These are phyloP conservation scores for Sphagnum contortum DNA, from an alignment of 225 moss, liverwort and hornwort species.

Conservation along the genomic window DNA sequence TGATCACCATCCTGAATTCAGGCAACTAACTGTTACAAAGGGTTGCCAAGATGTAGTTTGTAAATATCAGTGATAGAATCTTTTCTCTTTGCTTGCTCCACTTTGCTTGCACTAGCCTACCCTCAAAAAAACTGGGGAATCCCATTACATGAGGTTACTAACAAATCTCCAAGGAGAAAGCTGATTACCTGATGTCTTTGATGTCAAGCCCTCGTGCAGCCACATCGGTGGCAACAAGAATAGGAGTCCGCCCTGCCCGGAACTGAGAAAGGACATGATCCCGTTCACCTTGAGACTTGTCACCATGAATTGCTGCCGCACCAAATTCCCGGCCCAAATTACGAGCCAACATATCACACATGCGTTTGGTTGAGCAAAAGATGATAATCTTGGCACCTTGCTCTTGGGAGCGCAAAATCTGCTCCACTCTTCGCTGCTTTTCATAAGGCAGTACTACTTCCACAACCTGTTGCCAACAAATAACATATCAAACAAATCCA, in stretches of 20 bases:
- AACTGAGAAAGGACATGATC: constrained; percentile 84
- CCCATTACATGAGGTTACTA: no score
- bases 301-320: constrained; percentile 93
- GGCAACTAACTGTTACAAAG: not conserved
- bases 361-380: constrained; percentile 92
- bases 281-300: constrained; percentile 89
- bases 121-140: no score
- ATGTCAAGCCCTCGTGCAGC: constrained; percentile 97
- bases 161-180: not conserved
- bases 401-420: constrained; percentile 87
- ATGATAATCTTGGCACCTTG: constrained; percentile 86
- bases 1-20: constrained; percentile 72
- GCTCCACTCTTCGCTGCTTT: constrained; percentile 83
- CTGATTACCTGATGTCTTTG: constrained; percentile 74
- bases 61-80: no score
- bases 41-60: no score
- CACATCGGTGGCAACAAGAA: constrained; percentile 89
- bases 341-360: constrained; percentile 90
- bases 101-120: no score
- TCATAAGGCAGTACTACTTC: constrained; percentile 83
- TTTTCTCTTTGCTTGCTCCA: no score
- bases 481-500: no score
- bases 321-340: constrained; percentile 78
- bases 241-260: constrained; percentile 66
- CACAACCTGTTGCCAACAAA: constrained; percentile 41